These are phyloP conservation scores for Colletotrichum sp. DNA, from an alignment of 2,329 filamentous ascomycete species.

Conservation along the genomic window DNA sequence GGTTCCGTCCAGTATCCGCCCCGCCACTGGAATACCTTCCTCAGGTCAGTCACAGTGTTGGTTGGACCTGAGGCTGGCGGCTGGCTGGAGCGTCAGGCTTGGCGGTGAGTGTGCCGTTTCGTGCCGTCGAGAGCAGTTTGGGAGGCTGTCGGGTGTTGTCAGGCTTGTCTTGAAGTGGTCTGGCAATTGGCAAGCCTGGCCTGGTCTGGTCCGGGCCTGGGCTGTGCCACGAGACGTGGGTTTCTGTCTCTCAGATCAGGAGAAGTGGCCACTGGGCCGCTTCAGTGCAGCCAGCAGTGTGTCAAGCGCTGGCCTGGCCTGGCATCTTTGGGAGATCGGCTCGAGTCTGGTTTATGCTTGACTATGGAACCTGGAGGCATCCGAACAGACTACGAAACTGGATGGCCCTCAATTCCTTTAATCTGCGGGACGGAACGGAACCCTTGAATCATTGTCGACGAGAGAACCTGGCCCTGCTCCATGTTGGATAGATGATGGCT, in stretches of 20 bases:
- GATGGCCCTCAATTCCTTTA: not conserved
- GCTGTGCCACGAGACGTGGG: not conserved
- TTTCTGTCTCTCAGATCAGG: not conserved
- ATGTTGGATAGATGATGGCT: not conserved
- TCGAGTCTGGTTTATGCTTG: conserved; percentile 18
- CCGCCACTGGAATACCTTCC: not conserved
- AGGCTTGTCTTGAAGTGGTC: not conserved
- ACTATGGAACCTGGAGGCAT: conserved; percentile 8
- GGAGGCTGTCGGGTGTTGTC: not conserved
- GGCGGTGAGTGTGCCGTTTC: conserved; percentile 8
- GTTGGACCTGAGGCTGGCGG: not conserved
- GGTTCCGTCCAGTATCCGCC: not conserved
- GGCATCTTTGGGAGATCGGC: not conserved
- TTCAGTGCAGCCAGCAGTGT: not conserved
- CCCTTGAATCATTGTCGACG: not conserved
- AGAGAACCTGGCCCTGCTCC: not conserved
- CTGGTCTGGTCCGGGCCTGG: not conserved
- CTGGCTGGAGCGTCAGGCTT: not conserved
- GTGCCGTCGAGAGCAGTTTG: not conserved
- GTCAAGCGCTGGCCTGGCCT: not conserved
- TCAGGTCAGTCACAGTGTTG: not conserved
- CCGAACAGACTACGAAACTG: conserved; percentile 12
- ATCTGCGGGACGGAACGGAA: conserved; percentile 5
- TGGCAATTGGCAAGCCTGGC: conserved; percentile 9
- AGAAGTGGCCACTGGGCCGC: not conserved